Percentiles rank a stretch among this genome's conserved stretches.
phyloP scores from a whole-genome alignment of 2,329 filamentous ascomycete species.

The Corynespora cassiicola region DNA sequence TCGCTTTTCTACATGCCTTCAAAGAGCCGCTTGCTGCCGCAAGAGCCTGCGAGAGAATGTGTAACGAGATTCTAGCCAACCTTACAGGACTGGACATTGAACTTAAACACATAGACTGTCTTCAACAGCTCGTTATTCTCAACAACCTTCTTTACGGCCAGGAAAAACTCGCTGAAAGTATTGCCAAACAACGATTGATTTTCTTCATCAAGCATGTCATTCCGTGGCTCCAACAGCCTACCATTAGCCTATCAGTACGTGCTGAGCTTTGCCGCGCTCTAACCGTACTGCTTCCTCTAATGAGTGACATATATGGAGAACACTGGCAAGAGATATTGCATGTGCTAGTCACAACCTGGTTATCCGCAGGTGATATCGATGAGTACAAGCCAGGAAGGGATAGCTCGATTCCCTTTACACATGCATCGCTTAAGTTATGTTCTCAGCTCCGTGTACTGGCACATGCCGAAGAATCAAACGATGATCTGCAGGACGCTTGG shows the following conservation, averaged over 20 bases:
- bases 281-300: constrained; percentile 69
- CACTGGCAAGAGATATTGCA: constrained; percentile 72
- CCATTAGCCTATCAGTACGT: constrained; percentile 58
- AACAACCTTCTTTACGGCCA: constrained; percentile 61
- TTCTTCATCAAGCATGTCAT: constrained; percentile 83
- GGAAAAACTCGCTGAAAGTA: constrained; percentile 54
- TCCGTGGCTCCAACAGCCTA: constrained; percentile 68
- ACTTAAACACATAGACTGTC: constrained; percentile 49
- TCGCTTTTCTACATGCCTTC: constrained; percentile 57
- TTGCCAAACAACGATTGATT: constrained; percentile 72
- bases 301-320: constrained; percentile 83
- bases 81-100: constrained; percentile 61
- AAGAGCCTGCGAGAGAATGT: constrained; percentile 57
- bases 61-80: constrained; percentile 67
- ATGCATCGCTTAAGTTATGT: constrained; percentile 77
- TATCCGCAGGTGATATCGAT: constrained; percentile 28
- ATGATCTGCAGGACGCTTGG: constrained; percentile 81
- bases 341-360: constrained; percentile 46
- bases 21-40: constrained; percentile 56
- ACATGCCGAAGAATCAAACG: constrained; percentile 71
- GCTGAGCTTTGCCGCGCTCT: constrained; percentile 63
- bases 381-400: constrained; percentile 30
- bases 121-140: constrained; percentile 59
- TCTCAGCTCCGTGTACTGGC: constrained; percentile 65
- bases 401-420: constrained; percentile 62